Conservation (phyloP, 495 filamentous ascomycete genomes). For the Tuber indicum region DNA sequence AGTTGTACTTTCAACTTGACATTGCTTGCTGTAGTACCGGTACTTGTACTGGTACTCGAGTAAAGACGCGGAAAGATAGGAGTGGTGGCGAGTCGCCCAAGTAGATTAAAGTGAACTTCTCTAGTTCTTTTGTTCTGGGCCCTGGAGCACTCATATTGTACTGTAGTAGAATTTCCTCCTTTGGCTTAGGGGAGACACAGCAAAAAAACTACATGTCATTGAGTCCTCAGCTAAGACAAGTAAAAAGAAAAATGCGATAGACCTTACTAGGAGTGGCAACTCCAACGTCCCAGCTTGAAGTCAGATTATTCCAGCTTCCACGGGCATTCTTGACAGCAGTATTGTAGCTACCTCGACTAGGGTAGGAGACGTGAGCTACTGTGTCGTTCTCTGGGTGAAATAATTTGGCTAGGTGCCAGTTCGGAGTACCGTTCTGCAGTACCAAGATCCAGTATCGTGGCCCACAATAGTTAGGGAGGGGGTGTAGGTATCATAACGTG, state of each 20-base stretch:
- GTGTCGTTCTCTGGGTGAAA: neutral
- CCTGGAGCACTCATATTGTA: neutral
- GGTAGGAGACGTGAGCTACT: neutral
- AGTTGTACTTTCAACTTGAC: neutral
- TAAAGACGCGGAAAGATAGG: neutral
- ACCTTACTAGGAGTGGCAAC: no score
- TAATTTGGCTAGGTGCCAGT: no score
- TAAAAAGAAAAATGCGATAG: no score
- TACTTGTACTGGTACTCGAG: neutral
- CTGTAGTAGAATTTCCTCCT: no score
- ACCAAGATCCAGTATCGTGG: neutral
- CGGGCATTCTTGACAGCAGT: neutral
- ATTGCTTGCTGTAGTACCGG: neutral
- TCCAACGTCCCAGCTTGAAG: no score
- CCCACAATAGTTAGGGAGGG: neutral
- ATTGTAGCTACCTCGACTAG: neutral
- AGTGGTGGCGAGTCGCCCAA: neutral
- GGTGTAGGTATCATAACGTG: neutral
- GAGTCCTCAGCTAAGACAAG: no score
- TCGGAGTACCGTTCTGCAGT: neutral
- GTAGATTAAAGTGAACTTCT: neutral
- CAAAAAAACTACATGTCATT: no score
- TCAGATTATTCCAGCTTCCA: no score
- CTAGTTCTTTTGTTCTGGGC: neutral
- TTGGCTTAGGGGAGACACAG: no score